Evolutionary conservation across 2,329 filamentous ascomycete genomes (phyloP).

Genomic region (Keithomyces neogunnii): DNA sequence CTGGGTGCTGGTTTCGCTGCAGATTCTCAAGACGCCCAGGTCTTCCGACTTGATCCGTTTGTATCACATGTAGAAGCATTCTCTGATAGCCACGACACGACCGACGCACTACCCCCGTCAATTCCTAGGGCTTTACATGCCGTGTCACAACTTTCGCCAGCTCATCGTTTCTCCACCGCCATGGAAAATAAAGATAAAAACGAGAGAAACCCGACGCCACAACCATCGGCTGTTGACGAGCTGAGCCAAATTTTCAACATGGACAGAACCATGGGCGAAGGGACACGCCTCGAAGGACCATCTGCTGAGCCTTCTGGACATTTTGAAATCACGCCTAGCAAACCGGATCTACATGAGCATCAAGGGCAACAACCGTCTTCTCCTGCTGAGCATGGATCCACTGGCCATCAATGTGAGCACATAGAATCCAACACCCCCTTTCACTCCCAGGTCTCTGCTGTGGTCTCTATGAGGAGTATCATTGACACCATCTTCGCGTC

Average conservation of each 20-base stretch:
- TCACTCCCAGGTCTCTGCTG: slow-evolving; percentile 12
- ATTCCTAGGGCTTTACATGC: neutral
- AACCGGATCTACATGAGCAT: neutral
- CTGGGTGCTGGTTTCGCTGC: neutral
- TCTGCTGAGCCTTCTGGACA: neutral
- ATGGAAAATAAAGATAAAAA: slow-evolving; percentile 3
- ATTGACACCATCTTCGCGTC: slow-evolving; percentile 13
- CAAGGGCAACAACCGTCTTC: neutral
- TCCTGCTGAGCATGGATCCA: neutral
- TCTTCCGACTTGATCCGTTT: slow-evolving; percentile 10
- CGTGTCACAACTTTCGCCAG: neutral
- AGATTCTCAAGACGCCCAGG: slow-evolving; percentile 21
- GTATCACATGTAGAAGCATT: slow-evolving; percentile 9
- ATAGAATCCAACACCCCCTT: neutral
- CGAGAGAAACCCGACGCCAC: neutral
- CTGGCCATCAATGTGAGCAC: slow-evolving; percentile 1
- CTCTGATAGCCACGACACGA: slow-evolving; percentile 7
- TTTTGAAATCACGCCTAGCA: neutral
- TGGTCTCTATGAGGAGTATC: slow-evolving; percentile 13
- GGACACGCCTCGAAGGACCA: neutral
- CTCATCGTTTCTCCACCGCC: neutral
- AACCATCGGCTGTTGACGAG: slow-evolving; percentile 9
- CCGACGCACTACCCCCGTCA: neutral
- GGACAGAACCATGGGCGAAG: slow-evolving; percentile 4
- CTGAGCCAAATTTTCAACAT: slow-evolving; percentile 11